These are phyloP conservation scores for Phytophthora colocasiae DNA, from an alignment of 352 stramenopile genomes.

Conservation along the genomic window DNA sequence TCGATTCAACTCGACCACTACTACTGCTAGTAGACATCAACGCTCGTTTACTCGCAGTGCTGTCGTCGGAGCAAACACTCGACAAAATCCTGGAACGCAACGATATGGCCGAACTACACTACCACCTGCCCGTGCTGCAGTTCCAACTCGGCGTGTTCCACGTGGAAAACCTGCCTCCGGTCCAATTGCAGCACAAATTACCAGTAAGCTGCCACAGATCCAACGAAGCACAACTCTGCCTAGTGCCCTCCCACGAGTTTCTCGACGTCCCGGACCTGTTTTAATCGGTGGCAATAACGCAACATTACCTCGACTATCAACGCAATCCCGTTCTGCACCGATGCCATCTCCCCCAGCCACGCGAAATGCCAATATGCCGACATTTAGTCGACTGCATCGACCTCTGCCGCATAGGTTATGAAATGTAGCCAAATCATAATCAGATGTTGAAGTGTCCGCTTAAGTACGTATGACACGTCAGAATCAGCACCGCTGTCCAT, in stretches of 20 bases:
- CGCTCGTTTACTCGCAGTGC: slow-evolving; percentile 34
- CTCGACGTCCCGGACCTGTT: slow-evolving; percentile 11
- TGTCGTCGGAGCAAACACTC: slow-evolving; percentile 20
- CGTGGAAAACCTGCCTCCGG: slow-evolving; percentile 4
- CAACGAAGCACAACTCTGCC: slow-evolving; percentile 13
- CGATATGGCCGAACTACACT: slow-evolving; percentile 11
- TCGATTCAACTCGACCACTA: slow-evolving; percentile 25
- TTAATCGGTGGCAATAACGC: slow-evolving; percentile 17
- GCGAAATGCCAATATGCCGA: slow-evolving; percentile 52
- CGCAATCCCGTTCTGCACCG: slow-evolving; percentile 20
- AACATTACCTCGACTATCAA: slow-evolving; percentile 44
- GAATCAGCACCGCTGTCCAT: slow-evolving; percentile 3
- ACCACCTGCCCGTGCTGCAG: slow-evolving; percentile 11
- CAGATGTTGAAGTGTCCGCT: slow-evolving; percentile 15
- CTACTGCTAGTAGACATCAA: slow-evolving; percentile 17
- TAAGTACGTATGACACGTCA: neutral
- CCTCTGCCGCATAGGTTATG: too few species aligned
- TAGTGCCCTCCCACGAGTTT: neutral
- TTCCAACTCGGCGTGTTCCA: slow-evolving; percentile 3
- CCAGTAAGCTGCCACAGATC: slow-evolving; percentile 30
- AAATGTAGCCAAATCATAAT: neutral
- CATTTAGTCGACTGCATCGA: slow-evolving; percentile 74
- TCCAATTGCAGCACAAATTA: slow-evolving; percentile 13
- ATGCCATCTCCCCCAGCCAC: slow-evolving; percentile 50
- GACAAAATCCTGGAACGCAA: slow-evolving; percentile 9